Percentiles rank a stretch among this genome's conserved stretches.
Evolutionary conservation across 2,329 filamentous ascomycete species (phyloP).

Genomic region (Penicillium digitatum): DNA sequence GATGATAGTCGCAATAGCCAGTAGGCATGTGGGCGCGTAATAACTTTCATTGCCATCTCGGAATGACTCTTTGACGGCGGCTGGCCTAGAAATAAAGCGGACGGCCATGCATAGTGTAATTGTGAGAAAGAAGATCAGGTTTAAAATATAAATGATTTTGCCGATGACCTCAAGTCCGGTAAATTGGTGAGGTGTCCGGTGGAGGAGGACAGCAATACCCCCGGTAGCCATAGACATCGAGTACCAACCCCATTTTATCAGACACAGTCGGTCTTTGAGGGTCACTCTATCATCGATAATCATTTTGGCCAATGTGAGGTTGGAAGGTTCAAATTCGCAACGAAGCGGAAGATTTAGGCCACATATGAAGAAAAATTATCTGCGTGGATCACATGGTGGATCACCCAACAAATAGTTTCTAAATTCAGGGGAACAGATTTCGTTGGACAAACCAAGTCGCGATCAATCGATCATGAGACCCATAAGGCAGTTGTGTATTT

Average conservation of each 20-base stretch:
- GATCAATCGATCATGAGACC: background rate
- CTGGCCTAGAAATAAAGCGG: constrained; percentile 46
- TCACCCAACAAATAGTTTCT: background rate
- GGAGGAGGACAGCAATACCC: constrained; percentile 60
- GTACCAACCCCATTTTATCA: constrained; percentile 67
- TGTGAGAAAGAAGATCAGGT: constrained; percentile 58
- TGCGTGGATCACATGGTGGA: background rate
- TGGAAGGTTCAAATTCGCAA: background rate
- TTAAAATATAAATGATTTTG: constrained; percentile 61
- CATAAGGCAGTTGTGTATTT: background rate
- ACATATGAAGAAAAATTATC: background rate
- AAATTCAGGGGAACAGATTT: background rate
- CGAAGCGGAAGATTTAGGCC: background rate
- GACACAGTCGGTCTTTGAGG: constrained; percentile 21
- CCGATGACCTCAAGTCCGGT: constrained; percentile 59
- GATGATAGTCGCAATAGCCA: constrained; percentile 62
- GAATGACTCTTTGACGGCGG: constrained; percentile 49
- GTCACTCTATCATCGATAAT: background rate
- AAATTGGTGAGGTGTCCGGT: constrained; percentile 59
- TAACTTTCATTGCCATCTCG: constrained; percentile 62
- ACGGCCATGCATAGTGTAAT: constrained; percentile 42
- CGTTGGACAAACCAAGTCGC: background rate
- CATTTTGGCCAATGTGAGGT: background rate
- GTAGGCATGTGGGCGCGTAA: constrained; percentile 64
- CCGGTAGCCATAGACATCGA: constrained; percentile 69